These are phyloP conservation scores for Erodium moschatum DNA, from an alignment of 441 rosid genomes.

Conservation along the genomic window DNA sequence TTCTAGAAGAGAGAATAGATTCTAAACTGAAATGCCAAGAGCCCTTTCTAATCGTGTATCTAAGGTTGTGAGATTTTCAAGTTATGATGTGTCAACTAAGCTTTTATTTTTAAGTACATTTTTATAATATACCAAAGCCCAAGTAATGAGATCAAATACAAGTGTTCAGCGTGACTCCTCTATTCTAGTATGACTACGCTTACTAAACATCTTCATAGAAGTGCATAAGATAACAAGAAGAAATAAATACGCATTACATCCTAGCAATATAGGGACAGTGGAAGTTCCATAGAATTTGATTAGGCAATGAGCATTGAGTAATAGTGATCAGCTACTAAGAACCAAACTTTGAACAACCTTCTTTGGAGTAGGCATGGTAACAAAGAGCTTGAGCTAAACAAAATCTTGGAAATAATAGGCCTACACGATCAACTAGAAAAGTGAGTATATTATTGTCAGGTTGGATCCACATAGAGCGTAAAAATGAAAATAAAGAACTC, in stretches of 20 bases:
- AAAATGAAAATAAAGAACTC: neutral
- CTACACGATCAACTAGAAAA: neutral
- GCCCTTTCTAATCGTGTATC: neutral
- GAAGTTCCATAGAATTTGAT: slow-evolving; percentile 12
- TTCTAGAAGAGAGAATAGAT: neutral
- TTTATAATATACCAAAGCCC: neutral
- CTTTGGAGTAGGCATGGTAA: slow-evolving; percentile 32
- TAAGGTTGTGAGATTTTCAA: neutral
- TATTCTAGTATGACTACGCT: no score
- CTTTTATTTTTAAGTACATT: slow-evolving; percentile 1
- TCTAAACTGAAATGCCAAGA: neutral
- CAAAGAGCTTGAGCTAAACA: slow-evolving; percentile 6
- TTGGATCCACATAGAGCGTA: neutral
- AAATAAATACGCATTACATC: neutral
- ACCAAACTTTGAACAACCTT: slow-evolving; percentile 23
- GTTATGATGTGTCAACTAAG: neutral
- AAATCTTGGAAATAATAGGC: neutral
- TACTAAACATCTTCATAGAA: no score
- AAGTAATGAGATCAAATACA: neutral
- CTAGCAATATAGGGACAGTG: neutral
- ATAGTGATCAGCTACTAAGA: neutral
- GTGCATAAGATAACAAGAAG: no score
- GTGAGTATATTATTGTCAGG: neutral
- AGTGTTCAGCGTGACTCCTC: no score
- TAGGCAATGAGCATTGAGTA: neutral